Conservation (phyloP, 106 monocot genomes). For the Acorus calamus region DNA sequence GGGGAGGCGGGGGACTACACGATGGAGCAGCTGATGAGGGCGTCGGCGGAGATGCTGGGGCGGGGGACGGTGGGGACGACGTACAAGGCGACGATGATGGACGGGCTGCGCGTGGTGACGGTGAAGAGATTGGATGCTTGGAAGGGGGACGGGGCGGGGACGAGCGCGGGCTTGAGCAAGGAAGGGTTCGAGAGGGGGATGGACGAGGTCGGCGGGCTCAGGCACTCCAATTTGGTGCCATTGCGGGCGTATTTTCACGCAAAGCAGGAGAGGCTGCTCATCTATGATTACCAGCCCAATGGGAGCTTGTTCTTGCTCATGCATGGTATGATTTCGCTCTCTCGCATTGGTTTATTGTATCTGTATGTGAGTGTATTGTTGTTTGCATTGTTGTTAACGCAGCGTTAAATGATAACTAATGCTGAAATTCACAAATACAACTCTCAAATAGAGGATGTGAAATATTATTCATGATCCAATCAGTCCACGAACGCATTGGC, state of each 20-base stretch:
- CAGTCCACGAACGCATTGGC: too few species aligned
- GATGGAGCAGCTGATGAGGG: constrained; percentile 70
- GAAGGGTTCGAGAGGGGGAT: constrained; percentile 73
- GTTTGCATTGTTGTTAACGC: neutral
- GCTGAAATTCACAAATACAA: neutral
- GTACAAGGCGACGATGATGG: constrained; percentile 62
- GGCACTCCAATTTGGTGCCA: constrained; percentile 74
- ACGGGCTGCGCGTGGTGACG: constrained; percentile 23
- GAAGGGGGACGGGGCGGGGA: constrained; percentile 14
- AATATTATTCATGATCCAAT: too few species aligned
- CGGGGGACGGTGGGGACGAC: constrained; percentile 61
- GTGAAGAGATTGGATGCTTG: constrained; percentile 59
- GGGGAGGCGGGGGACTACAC: constrained; percentile 52
- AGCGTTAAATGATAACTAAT: neutral
- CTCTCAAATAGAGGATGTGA: neutral
- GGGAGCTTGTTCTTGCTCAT: constrained; percentile 82
- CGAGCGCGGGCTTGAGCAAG: constrained; percentile 10
- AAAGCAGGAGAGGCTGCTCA: constrained; percentile 81
- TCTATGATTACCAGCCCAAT: constrained; percentile 81
- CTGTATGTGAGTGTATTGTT: neutral
- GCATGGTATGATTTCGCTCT: constrained; percentile 37
- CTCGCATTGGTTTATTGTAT: neutral
- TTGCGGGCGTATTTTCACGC: constrained; percentile 75
- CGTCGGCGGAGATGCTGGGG: constrained; percentile 81
- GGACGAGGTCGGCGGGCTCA: constrained; percentile 67